Percentiles rank a stretch among this genome's conserved stretches.
These are phyloP conservation scores for Urochloa ruziziensis DNA, from an alignment of 176 grass and related monocot species.

Conservation along the genomic window DNA sequence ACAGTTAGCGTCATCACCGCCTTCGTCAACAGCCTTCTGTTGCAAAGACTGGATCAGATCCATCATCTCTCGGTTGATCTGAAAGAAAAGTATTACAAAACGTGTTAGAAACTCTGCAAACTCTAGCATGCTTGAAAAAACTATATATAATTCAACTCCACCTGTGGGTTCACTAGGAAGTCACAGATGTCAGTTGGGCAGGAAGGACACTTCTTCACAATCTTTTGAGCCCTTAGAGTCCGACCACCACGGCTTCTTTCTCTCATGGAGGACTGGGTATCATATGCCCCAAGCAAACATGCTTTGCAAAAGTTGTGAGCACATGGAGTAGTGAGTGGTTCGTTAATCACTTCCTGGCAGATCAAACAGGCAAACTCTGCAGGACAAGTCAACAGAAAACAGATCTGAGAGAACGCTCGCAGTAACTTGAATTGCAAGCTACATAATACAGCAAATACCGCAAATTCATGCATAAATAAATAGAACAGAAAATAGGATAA, in stretches of 20 bases:
- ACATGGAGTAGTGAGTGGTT: constrained; percentile 81
- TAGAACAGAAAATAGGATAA: neutral
- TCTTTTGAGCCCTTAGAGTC: constrained; percentile 65
- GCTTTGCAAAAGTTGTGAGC: constrained; percentile 89
- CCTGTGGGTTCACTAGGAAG: constrained; percentile 80
- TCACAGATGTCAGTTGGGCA: constrained; percentile 82
- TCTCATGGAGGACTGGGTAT: constrained; percentile 47
- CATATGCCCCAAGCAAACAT: constrained; percentile 65
- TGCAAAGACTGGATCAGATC: constrained; percentile 55
- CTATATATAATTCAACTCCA: constrained; percentile 7
- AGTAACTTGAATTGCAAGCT: neutral
- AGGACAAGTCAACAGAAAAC: neutral
- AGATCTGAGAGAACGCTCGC: neutral
- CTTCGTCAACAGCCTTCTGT: constrained; percentile 46
- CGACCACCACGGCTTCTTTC: constrained; percentile 71
- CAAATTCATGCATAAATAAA: neutral
- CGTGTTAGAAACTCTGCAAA: neutral
- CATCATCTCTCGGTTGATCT: constrained; percentile 89
- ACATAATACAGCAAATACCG: neutral
- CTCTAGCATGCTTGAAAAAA: neutral
- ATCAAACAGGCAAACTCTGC: constrained; percentile 80
- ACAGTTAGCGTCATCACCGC: neutral
- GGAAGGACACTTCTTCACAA: constrained; percentile 78
- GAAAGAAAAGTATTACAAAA: constrained; percentile 8
- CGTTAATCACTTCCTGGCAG: constrained; percentile 62